Base-by-base conservation (phyloP, 140 eudicot species). In the Anethum foeniculum region DNA sequence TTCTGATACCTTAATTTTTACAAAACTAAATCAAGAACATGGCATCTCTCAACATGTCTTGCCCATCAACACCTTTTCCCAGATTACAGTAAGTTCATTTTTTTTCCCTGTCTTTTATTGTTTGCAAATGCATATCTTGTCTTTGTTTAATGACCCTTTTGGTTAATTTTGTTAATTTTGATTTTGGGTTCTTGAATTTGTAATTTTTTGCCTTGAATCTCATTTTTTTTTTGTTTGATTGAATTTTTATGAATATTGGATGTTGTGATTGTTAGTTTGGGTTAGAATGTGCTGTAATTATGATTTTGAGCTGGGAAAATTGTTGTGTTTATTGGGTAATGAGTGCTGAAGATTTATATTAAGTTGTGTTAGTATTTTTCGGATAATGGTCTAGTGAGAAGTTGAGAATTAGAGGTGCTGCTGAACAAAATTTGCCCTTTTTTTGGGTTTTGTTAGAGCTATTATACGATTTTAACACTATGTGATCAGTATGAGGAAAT, bases 1-100 rank as follows among this genome's bases (percentile, higher is more conserved):
- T 75, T 73, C 6, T 23, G 15, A 46, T 36, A n/a, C 30, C 68
- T 58, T 27, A 71, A 5, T 19, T 36, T 30, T 68, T 32, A 28
- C 13, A 36, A 36, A 21, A 18, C 36, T 47, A 11, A 16, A 39
- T 74, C 15, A 77, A 10, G 25, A 75, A 4, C 54, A 89, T 90
- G 92, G 95, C 95, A 62, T 88, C 92, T 74, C 62, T 88, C 30
- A 85, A 86, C 77, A 75, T 86, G 56, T 88, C 89, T 72, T 82
- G 87, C 83, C 84, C 90, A 18, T 85, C 95, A 52, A 84, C 92
- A 44, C 44, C 91, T 78, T 76, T 89, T 28, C 85, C 87, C 49
- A 85, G 80, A 79, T 82, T 91, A 30, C 84, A 79, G 96, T 91
- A 84, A 84, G 85, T 15, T 44, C 60, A 56, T 44, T 23, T 47